Percentiles rank a stretch among this genome's conserved stretches.
These are phyloP conservation scores for Boechera retrofracta DNA, from an alignment of 345 rosid species.

Conservation along the genomic window DNA sequence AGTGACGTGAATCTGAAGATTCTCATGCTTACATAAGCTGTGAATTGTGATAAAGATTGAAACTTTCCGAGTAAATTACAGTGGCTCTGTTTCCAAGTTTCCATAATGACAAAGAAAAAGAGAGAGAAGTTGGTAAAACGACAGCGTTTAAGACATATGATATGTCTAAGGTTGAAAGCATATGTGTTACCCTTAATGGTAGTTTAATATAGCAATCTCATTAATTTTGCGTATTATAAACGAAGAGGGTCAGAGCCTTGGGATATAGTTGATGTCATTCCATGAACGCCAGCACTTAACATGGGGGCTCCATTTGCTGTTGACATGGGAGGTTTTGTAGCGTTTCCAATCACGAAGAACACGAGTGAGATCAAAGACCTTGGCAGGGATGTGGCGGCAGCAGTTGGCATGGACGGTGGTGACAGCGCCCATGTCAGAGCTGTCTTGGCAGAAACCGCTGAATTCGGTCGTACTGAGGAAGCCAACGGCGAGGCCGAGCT, in stretches of 20 bases:
- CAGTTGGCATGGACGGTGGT: slow-evolving; percentile 86
- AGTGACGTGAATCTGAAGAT: slow-evolving; percentile 7
- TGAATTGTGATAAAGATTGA: slow-evolving; percentile 22
- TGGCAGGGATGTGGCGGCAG: slow-evolving; percentile 72
- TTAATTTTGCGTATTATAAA: neutral
- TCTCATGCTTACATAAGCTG: slow-evolving; percentile 31
- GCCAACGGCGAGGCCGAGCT: slow-evolving; percentile 53
- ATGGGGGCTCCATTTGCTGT: slow-evolving; percentile 54
- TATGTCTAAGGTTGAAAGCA: neutral
- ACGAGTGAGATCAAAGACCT: slow-evolving; percentile 58
- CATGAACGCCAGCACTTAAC: slow-evolving; percentile 51
- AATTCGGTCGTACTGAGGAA: slow-evolving; percentile 62
- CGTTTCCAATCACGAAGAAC: slow-evolving; percentile 72
- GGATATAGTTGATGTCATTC: slow-evolving; percentile 41
- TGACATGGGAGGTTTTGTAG: slow-evolving; percentile 43
- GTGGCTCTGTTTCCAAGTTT: slow-evolving; percentile 5
- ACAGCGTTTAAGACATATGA: neutral
- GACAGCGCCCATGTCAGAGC: slow-evolving; percentile 55
- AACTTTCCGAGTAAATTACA: slow-evolving; percentile 3
- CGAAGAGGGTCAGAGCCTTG: slow-evolving; percentile 29
- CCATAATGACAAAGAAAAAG: neutral
- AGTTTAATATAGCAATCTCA: neutral
- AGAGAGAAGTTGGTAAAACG: neutral
- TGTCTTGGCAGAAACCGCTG: slow-evolving; percentile 82
- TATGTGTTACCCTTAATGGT: neutral